Evolutionary conservation across 1,284 basidiomycete species (phyloP).

Genomic region (Lignosus rhinocerotis): DNA sequence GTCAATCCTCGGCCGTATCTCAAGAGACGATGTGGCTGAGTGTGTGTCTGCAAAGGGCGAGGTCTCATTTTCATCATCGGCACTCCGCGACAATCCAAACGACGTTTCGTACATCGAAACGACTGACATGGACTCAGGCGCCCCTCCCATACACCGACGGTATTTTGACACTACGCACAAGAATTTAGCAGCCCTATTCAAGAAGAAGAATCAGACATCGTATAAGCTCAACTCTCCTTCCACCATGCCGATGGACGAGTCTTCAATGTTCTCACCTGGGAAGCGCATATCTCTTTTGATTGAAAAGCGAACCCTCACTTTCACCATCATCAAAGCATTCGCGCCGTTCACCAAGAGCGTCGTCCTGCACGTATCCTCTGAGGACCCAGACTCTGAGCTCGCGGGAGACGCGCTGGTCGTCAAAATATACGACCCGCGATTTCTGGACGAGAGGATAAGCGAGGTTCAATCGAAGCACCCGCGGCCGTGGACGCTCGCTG

Average conservation of each 20-base stretch:
- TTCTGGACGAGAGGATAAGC: background rate
- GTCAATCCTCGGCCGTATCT: too few relatives aligned
- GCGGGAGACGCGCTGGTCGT: conserved; percentile 3
- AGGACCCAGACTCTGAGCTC: background rate
- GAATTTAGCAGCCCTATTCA: too few relatives aligned
- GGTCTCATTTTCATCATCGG: too few relatives aligned
- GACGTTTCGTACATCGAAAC: too few relatives aligned
- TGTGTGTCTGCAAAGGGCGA: too few relatives aligned
- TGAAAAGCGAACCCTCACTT: background rate
- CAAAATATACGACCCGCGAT: conserved; percentile 16
- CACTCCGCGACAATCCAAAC: too few relatives aligned
- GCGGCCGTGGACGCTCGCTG: conserved; percentile 4
- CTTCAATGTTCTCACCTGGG: conserved; percentile 6
- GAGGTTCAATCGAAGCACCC: background rate
- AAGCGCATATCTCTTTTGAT: conserved; percentile 1
- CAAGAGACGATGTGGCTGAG: too few relatives aligned
- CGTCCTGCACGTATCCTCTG: background rate
- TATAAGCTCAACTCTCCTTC: background rate
- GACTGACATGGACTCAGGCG: too few relatives aligned
- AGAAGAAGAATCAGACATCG: too few relatives aligned
- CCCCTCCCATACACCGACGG: too few relatives aligned
- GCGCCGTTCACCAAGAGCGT: conserved; percentile 21
- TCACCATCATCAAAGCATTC: conserved; percentile 17
- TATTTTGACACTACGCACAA: too few relatives aligned
- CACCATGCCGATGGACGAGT: background rate